Percentiles rank a stretch among this genome's conserved stretches.
These are phyloP conservation scores for Melanomma pulvis-pyrius DNA, from an alignment of 495 filamentous ascomycete species.

Conservation along the genomic window DNA sequence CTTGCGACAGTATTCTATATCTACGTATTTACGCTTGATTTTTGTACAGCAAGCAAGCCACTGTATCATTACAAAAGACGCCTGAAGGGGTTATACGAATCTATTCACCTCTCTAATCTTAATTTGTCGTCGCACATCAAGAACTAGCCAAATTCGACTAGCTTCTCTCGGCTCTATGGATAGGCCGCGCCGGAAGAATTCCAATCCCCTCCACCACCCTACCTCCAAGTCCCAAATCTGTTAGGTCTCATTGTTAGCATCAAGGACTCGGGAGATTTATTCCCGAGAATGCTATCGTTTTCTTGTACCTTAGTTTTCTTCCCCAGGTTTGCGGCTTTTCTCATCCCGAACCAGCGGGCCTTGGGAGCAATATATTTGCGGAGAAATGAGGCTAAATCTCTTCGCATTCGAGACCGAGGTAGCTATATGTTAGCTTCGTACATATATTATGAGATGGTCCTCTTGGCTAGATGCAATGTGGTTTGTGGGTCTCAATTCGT, in stretches of 20 bases:
- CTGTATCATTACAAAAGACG: too few species aligned
- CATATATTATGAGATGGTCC: too few species aligned
- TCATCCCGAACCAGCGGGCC: not conserved
- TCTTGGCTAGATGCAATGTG: too few species aligned
- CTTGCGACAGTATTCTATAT: too few species aligned
- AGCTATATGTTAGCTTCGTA: not conserved
- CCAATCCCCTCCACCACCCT: not conserved
- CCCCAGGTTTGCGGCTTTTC: not conserved
- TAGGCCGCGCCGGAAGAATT: constrained; percentile 10
- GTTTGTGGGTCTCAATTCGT: too few species aligned
- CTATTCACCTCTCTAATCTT: too few species aligned
- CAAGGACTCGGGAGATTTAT: not conserved
- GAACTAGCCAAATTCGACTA: constrained; percentile 1
- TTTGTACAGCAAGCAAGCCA: too few species aligned
- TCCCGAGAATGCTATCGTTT: not conserved
- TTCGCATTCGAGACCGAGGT: not conserved
- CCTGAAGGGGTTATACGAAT: too few species aligned
- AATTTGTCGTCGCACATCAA: too few species aligned
- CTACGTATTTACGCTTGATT: too few species aligned
- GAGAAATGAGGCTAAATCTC: constrained; percentile 22
- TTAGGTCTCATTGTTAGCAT: not conserved
- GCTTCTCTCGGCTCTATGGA: not conserved
- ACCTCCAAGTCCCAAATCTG: not conserved
- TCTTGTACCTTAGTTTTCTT: not conserved
- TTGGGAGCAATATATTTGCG: constrained; percentile 15